Evolutionary conservation across 2,329 filamentous ascomycete species (phyloP), one percentile per base, ranked within the genome.

Genomic region (Bretziella fagacearum): DNA sequence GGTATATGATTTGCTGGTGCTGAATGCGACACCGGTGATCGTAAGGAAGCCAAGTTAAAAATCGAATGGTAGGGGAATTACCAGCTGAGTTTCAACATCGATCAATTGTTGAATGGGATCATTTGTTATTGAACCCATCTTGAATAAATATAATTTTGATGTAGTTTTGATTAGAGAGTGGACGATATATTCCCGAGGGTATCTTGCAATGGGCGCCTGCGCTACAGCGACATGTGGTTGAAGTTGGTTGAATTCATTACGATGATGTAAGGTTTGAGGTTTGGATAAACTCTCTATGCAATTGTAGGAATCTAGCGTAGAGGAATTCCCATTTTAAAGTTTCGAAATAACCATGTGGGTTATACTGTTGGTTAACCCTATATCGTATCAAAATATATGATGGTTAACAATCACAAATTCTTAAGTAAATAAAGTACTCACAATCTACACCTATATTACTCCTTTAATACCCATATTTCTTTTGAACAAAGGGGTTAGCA

Each of bases 51-150:
- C 23, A 11, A 11, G n/a, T 8, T 15, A n/a, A 26, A 17, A 15
- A n/a, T n/a, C n/a, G n/a, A n/a, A n/a, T n/a, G n/a, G n/a, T 7
- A 22, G 35, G 13, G 26, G 23, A 39, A 41, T 8, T 45, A 49
- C 47, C 43, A 49, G 18, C 36, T 49, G 41, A 6, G 47, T 41
- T 22, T 49, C 36, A n/a, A 49, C 42, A 29, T 49, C 47, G 18
- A 49, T 29, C 17, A 49, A 43, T 35, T 45, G 32, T 29, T 45
- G 41, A 29, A 33, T 45, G 11, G 35, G 35, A 20, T 49, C 47
- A 18, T 22, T 45, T 35, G 23, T 33, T 32, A 29, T 23, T 17
- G 33, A 30, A 22, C 23, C 27, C 42, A 45, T 49, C 25, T 47
- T 40, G 30, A 33, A n/a, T n/a, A n/a, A n/a, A n/a, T n/a, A n/a